A percentile compares a stretch with the other conserved stretches of the same genome.
phyloP scores from a whole-genome alignment of 2,329 filamentous ascomycete genomes.

The Penicillium paneum region DNA sequence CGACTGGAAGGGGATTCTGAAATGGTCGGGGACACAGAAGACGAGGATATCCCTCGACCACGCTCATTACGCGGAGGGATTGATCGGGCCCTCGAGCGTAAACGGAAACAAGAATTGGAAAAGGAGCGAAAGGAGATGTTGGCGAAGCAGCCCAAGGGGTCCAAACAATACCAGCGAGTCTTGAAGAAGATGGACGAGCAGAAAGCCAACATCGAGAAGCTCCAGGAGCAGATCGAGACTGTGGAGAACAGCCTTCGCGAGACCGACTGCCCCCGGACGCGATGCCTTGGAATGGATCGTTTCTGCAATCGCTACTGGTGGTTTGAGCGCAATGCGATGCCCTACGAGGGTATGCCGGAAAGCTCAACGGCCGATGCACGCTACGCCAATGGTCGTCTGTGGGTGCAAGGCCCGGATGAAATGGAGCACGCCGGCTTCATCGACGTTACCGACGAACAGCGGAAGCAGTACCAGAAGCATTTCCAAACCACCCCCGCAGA shows the following conservation, averaged over 20 bases:
- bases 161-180: slow-evolving; percentile 84
- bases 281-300: slow-evolving; percentile 85
- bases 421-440: slow-evolving; percentile 84
- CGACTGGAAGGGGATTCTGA: slow-evolving; percentile 60
- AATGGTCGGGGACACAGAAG: slow-evolving; percentile 66
- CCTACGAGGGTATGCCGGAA: slow-evolving; percentile 79
- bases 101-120: slow-evolving; percentile 70
- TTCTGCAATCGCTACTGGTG: slow-evolving; percentile 99
- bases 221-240: slow-evolving; percentile 78
- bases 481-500: slow-evolving; percentile 82
- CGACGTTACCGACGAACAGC: slow-evolving; percentile 67
- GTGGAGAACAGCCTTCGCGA: slow-evolving; percentile 92
- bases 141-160: slow-evolving; percentile 69
- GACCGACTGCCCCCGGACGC: slow-evolving; percentile 86
- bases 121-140: slow-evolving; percentile 66
- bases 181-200: slow-evolving; percentile 86
- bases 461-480: slow-evolving; percentile 70
- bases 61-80: slow-evolving; percentile 60
- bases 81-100: slow-evolving; percentile 70
- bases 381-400: slow-evolving; percentile 92
- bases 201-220: slow-evolving; percentile 72
- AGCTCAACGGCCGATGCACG: slow-evolving; percentile 83
- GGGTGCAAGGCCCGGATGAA: slow-evolving; percentile 93
- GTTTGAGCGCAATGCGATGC: slow-evolving; percentile 99
- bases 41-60: slow-evolving; percentile 58